Evolutionary conservation across 768 basidiomycete genomes (phyloP).

Genomic region (Termitomyces sp.): DNA sequence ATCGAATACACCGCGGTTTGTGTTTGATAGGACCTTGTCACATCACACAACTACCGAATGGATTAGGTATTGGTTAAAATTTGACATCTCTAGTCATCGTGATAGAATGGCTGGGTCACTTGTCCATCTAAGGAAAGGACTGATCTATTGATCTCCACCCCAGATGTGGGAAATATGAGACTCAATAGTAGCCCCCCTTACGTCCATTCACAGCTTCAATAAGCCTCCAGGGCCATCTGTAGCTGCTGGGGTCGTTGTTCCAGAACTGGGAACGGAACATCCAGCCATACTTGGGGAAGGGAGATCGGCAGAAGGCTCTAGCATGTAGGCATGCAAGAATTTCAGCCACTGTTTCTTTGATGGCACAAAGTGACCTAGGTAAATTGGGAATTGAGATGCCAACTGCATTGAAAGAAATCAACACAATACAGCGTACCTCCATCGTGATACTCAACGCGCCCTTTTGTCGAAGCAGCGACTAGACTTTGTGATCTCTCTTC

Average conservation of each 20-base stretch:
- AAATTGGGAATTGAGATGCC: not conserved
- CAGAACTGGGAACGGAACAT: constrained; percentile 40
- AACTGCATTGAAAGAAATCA: not conserved
- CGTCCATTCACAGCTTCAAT: constrained; percentile 18
- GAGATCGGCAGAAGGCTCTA: constrained; percentile 43
- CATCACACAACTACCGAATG: not conserved
- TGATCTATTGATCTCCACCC: not conserved
- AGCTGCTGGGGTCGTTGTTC: constrained; percentile 42
- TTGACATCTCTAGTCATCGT: not conserved
- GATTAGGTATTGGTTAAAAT: not conserved
- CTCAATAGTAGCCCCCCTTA: not conserved
- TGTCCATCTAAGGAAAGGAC: not conserved
- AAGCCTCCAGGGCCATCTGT: constrained; percentile 17
- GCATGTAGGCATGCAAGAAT: constrained; percentile 69
- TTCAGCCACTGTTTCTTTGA: constrained; percentile 72
- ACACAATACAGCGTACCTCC: constrained; percentile 56
- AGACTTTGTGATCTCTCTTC: constrained; percentile 64
- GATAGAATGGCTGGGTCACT: not conserved
- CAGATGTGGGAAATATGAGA: not conserved
- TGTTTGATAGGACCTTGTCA: not conserved
- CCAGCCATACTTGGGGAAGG: constrained; percentile 38
- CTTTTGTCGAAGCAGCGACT: constrained; percentile 49
- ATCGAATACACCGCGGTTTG: not conserved
- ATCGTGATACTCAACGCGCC: constrained; percentile 71
- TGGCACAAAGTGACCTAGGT: constrained; percentile 78